Evolutionary conservation across 2,329 filamentous ascomycete genomes (phyloP), one percentile per base, ranked within the genome.

Genomic region (Exophiala aquamarina): DNA sequence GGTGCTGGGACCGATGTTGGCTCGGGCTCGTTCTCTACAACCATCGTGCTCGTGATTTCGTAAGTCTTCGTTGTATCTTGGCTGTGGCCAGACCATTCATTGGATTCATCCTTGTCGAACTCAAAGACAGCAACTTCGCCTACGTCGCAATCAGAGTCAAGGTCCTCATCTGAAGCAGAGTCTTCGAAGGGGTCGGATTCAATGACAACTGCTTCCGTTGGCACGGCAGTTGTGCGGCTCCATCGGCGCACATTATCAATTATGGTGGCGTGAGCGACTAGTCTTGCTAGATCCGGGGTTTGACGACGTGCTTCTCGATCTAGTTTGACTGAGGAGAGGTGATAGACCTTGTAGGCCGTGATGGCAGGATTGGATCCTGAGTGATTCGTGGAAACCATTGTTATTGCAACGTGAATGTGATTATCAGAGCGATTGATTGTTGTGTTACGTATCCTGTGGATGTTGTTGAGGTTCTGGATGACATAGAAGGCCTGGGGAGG

Each of bases 181-280:
- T 55, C 52, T 15, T 55, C 52, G 32, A 55, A 55, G 8, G 52
- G 52, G 32, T 55, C 52, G 2, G 41, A 47, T 21, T 55, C 52
- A 4, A 55, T 45, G 9, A 52, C 29, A 14, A 55, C 52, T 14
- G 45, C 47, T 35, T 55, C 52, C 3, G 49, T 26, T 5, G 49
- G 52, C n/a, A 42, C 47, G 23, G 49, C 49, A 13, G 49, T n/a
- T 15, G 49, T 46, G 20, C 52, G 52, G 38, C 48, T 52, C 52
- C 52, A 55, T 15, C 49, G 44, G 11, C 48, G 52, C n/a, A 55
- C 46, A 28, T 37, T 55, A 45, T 55, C 52, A 32, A 55, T 49
- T 13, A 55, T 52, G 18, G 48, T 47, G 31, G 52, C 52, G 15
- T 55, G 52, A 13, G 39, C 33, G 26, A 55, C 52, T 21, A 55